Base-by-base conservation (phyloP, 108 stramenopile genomes). In the Pseudonitzschia delicatissima region DNA sequence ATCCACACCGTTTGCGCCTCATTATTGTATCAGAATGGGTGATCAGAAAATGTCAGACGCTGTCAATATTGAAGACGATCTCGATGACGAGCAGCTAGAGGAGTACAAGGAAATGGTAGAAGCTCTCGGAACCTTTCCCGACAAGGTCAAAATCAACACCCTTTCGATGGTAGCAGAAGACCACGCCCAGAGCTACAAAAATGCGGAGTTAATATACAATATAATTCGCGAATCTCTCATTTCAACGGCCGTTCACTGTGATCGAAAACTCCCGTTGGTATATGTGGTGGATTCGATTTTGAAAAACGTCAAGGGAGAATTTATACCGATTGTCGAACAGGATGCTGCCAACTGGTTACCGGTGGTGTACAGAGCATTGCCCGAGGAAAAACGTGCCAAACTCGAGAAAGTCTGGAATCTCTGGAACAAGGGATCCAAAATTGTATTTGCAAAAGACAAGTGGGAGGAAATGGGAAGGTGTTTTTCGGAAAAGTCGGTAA, bases 151-250 rank as follows among this genome's bases (percentile, higher is more conserved):
- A 47, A 90, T 93, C 74, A 93, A 88, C 61, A 76, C 69, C 37
- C 80, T 93, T 20, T 85, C 88, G 61, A 90, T 90, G 85, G 77
- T 90, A 7, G 88, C 92, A 9, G 92, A 90, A 63, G 92, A 93
- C 60, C 77, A 87, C 62, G 76, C 83, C 44, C 79, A 80, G 15
- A 76, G 74, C 6, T 61, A 65, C 33, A 62, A 66, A 26, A 81
- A 82, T 37, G 87, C 88, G 8, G 25, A 40, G 17, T 72, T 53
- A n/a, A 76, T 93, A 20, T 93, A 88, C 64, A 59, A 80, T 4
- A 73, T 77, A 62, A 88, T 93, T 55, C 84, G 82, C 28, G 65
- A 76, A 37, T 75, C 72, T 34, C 77, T 93, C n/a, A 21, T 81
- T 12, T 51, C 68, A 11, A 44, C 49, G 9, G 60, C 57, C 2